phyloP scores from a whole-genome alignment of 441 rosid genomes.

The Populus hybrid region DNA sequence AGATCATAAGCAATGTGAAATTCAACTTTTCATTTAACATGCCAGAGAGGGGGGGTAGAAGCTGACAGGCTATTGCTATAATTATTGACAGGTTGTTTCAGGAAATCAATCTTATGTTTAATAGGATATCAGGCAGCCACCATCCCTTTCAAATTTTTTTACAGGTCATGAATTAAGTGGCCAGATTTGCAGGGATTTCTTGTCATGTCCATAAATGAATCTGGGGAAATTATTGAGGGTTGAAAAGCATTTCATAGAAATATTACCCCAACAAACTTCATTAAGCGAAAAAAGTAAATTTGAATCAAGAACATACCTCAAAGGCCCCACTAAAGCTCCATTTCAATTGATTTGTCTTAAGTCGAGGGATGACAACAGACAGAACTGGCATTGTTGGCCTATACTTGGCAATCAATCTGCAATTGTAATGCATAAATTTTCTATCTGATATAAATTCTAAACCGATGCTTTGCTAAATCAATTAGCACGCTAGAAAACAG shows the following conservation, averaged over 20 bases:
- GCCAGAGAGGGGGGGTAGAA: too few species aligned
- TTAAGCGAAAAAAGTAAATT: not conserved
- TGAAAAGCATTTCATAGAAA: not conserved
- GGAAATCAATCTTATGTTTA: too few species aligned
- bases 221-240: not conserved
- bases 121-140: too few species aligned
- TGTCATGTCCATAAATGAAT: not conserved
- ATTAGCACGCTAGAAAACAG: not conserved
- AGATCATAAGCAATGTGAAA: too few species aligned
- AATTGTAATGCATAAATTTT: slow-evolving; percentile 10
- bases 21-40: too few species aligned
- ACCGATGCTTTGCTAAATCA: not conserved
- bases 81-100: too few species aligned
- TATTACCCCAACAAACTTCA: not conserved
- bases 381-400: slow-evolving; percentile 93
- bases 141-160: not conserved
- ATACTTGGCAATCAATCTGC: slow-evolving; percentile 91
- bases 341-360: slow-evolving; percentile 74
- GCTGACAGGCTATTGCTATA: too few species aligned
- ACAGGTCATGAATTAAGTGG: not conserved
- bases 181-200: not conserved
- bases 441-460: not conserved
- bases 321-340: slow-evolving; percentile 96
- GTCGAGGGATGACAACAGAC: slow-evolving; percentile 93
- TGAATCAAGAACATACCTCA: slow-evolving; percentile 48